phyloP scores from a whole-genome alignment of 2,329 filamentous ascomycete species.

The Xylaria sp. region DNA sequence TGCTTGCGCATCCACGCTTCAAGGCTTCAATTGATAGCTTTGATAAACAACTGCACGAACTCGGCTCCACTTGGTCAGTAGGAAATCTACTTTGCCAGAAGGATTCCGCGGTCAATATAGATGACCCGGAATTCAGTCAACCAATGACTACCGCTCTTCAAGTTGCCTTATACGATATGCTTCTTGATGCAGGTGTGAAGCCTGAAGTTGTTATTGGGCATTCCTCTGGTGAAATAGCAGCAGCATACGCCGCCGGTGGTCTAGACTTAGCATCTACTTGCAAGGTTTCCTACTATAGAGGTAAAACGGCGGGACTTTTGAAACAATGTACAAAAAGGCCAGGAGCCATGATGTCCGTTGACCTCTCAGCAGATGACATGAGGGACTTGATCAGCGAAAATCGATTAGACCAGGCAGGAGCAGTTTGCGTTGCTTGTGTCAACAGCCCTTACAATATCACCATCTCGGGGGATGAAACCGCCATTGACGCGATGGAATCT shows the following conservation, averaged over 20 bases:
- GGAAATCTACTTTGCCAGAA: background rate
- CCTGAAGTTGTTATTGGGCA: background rate
- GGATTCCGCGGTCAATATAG: background rate
- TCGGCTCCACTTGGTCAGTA: slow-evolving; percentile 6
- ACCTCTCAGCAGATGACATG: too few species aligned
- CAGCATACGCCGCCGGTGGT: slow-evolving; percentile 6
- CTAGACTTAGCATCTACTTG: too few species aligned
- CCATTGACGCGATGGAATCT: slow-evolving; percentile 40
- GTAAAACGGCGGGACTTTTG: too few species aligned
- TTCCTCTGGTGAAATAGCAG: slow-evolving; percentile 6
- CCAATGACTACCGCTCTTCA: background rate
- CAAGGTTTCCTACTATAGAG: too few species aligned
- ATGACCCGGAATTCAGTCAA: background rate
- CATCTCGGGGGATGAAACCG: slow-evolving; percentile 46
- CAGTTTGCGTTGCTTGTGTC: too few species aligned
- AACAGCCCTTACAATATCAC: slow-evolving; percentile 42
- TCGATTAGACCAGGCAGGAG: too few species aligned
- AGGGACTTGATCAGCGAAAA: too few species aligned
- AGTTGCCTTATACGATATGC: background rate
- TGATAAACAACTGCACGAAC: background rate
- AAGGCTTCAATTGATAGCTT: background rate
- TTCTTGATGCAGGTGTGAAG: background rate
- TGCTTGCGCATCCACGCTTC: background rate
- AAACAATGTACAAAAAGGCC: too few species aligned
- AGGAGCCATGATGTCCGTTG: too few species aligned